Evolutionary conservation across 176 grass and related monocot genomes (phyloP).

Genomic region (Musa itinerans): DNA sequence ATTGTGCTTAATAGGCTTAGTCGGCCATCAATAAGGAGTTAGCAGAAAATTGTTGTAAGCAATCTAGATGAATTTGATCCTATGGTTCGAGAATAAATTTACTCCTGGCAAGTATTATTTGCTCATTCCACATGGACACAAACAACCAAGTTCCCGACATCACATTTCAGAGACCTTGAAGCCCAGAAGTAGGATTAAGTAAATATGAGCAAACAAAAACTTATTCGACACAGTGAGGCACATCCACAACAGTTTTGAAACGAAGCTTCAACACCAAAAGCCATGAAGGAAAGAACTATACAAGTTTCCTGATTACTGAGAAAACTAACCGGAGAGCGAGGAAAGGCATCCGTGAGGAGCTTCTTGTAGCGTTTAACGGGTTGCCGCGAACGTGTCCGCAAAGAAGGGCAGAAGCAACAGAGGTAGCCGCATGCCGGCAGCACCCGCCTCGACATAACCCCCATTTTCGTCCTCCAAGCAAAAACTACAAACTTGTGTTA

Average conservation of each 20-base stretch:
- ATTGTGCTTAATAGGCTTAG: background rate
- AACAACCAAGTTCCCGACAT: background rate
- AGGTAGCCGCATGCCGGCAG: constrained; percentile 76
- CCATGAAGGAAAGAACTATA: background rate
- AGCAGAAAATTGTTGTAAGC: background rate
- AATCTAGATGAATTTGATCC: background rate
- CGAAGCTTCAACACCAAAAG: background rate
- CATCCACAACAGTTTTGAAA: background rate
- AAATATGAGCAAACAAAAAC: background rate
- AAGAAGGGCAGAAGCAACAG: constrained; percentile 81
- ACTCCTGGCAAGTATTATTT: background rate
- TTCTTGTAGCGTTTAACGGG: constrained; percentile 97
- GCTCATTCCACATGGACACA: background rate
- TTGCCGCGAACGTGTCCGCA: constrained; percentile 67
- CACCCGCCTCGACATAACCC: constrained; percentile 75
- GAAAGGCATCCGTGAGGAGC: constrained; percentile 64
- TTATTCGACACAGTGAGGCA: background rate
- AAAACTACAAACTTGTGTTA: background rate
- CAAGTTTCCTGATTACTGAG: background rate
- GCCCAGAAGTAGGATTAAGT: background rate
- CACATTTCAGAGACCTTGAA: background rate
- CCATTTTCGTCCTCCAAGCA: constrained; percentile 32
- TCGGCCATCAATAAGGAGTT: no score
- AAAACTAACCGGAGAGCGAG: constrained; percentile 41
- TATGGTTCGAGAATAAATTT: background rate